phyloP scores from a whole-genome alignment of 352 stramenopile species.

The Detonula confervacea region DNA sequence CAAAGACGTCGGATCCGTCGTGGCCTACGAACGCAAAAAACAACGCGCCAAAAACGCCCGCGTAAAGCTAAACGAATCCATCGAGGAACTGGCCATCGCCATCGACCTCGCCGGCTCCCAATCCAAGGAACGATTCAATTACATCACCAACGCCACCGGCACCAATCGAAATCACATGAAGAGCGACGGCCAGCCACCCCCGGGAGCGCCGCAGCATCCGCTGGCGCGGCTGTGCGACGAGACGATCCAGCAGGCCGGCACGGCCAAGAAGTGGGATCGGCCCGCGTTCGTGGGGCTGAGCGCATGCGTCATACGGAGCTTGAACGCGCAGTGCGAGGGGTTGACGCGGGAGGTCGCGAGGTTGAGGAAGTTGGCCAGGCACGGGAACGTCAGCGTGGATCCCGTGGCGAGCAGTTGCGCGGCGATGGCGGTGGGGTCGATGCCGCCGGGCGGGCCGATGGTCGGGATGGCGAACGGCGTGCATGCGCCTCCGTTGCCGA shows the following conservation, averaged over 20 bases:
- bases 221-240: slow-evolving; percentile 44
- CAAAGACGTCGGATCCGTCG: slow-evolving; percentile 44
- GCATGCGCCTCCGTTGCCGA: too few species aligned
- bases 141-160: slow-evolving; percentile 16
- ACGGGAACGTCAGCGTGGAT: slow-evolving; percentile 5
- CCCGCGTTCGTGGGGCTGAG: slow-evolving; percentile 78
- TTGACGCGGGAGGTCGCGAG: slow-evolving; percentile 67
- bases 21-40: slow-evolving; percentile 83
- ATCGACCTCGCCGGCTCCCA: slow-evolving; percentile 76
- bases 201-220: slow-evolving; percentile 9
- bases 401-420: not conserved
- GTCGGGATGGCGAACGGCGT: not conserved
- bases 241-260: slow-evolving; percentile 39
- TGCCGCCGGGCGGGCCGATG: not conserved
- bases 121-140: slow-evolving; percentile 64
- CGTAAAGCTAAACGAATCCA: slow-evolving; percentile 79
- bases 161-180: not conserved
- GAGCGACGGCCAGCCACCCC: not conserved
- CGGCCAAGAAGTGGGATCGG: slow-evolving; percentile 83
- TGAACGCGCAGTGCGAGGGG: slow-evolving; percentile 82
- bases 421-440: too few species aligned
- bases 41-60: slow-evolving; percentile 81
- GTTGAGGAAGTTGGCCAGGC: slow-evolving; percentile 29
- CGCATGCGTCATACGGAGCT: slow-evolving; percentile 67
- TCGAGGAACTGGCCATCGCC: slow-evolving; percentile 72